A percentile compares a stretch with the other conserved stretches of the same genome.
Evolutionary conservation across 1,284 basidiomycete species (phyloP).

Genomic region (Somion occarium): DNA sequence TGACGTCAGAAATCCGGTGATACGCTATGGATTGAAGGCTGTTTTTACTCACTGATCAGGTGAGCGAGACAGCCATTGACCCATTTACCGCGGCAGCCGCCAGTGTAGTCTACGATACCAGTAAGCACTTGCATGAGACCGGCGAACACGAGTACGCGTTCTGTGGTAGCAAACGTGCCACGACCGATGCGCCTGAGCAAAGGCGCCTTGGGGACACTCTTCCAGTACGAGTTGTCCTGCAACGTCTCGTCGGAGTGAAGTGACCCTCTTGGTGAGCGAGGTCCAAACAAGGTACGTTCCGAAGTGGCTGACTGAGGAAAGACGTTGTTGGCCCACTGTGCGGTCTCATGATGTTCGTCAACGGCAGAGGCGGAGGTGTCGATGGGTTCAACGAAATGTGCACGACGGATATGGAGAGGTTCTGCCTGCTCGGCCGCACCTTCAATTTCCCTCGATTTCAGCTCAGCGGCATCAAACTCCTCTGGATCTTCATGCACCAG

Average conservation of each 20-base stretch:
- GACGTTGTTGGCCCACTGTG: conserved; percentile 33
- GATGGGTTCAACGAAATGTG: conserved; percentile 22
- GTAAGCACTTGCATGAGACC: conserved; percentile 62
- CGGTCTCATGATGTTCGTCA: conserved; percentile 35
- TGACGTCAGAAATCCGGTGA: neutral
- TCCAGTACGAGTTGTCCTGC: conserved; percentile 35
- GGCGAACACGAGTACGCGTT: conserved; percentile 63
- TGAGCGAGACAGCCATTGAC: conserved; percentile 88
- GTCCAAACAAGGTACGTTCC: conserved; percentile 50
- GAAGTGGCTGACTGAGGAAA: conserved; percentile 41
- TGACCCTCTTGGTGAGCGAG: conserved; percentile 35
- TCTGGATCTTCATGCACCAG: conserved; percentile 53
- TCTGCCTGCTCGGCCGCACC: conserved; percentile 14
- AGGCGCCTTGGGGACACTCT: conserved; percentile 14
- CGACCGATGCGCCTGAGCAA: conserved; percentile 39
- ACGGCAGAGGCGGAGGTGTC: conserved; percentile 27
- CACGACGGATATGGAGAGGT: conserved; percentile 17
- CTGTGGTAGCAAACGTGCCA: conserved; percentile 45
- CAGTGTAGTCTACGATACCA: conserved; percentile 77
- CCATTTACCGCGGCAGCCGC: conserved; percentile 74
- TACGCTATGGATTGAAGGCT: conserved; percentile 3
- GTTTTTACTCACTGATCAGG: conserved; percentile 72
- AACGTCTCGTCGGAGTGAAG: conserved; percentile 66
- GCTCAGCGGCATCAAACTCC: conserved; percentile 40
- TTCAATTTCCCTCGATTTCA: conserved; percentile 25